Conservation (phyloP, 805 yeast species). For the Metahyphopichia silvanorum region DNA sequence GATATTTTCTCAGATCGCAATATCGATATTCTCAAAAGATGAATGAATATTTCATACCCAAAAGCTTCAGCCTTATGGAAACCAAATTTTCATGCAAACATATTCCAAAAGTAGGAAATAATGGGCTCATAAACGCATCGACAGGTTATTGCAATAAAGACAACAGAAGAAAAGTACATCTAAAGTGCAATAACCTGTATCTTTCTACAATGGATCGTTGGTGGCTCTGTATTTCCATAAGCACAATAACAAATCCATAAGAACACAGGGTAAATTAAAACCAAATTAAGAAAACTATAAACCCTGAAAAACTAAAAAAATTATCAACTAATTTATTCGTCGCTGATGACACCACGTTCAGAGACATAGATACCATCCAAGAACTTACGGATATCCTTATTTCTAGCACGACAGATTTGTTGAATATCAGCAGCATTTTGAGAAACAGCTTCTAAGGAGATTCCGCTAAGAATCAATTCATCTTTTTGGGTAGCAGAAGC, state of each 20-base stretch:
- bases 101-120: neutral
- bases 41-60: neutral
- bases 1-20: neutral
- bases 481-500: conserved; percentile 86
- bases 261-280: conserved; percentile 12
- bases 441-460: conserved; percentile 95
- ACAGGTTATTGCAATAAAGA: conserved; percentile 4
- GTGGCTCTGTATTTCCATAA: conserved; percentile 44
- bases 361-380: conserved; percentile 99
- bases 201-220: conserved; percentile 35
- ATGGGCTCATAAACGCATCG: neutral
- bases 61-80: conserved; percentile 1
- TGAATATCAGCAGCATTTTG: conserved; percentile 98
- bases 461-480: conserved; percentile 89
- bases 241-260: conserved; percentile 38
- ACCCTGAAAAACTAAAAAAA: conserved; percentile 16
- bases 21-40: neutral
- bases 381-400: conserved; percentile 99
- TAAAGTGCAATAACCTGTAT: conserved; percentile 11
- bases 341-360: conserved; percentile 84
- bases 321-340: conserved; percentile 27
- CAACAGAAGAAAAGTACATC: conserved; percentile 3
- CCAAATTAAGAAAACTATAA: conserved; percentile 30
- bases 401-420: conserved; percentile 97
- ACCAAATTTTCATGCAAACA: neutral